Percentiles rank a stretch among this genome's conserved stretches.
phyloP scores from a whole-genome alignment of 1,284 basidiomycete species.

The Caloboletus inedulis region DNA sequence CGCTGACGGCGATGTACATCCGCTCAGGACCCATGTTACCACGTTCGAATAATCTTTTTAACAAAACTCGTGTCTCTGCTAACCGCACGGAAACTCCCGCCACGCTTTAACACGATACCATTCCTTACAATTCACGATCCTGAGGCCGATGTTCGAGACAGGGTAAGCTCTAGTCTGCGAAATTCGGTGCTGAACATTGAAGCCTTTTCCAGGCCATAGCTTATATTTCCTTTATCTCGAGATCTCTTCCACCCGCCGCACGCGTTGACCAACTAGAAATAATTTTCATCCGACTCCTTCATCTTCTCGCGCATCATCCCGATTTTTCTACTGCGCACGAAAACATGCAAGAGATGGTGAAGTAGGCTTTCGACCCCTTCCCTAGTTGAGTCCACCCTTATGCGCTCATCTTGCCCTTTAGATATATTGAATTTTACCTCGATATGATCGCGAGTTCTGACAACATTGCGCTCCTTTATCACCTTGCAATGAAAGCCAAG shows the following conservation, averaged over 20 bases:
- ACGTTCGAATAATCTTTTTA: slow-evolving; percentile 80
- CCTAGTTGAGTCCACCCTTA: not conserved
- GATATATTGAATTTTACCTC: slow-evolving; percentile 89
- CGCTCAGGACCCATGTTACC: slow-evolving; percentile 78
- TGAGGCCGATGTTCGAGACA: slow-evolving; percentile 70
- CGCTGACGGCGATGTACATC: not conserved
- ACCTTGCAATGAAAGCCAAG: slow-evolving; percentile 82
- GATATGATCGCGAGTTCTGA: slow-evolving; percentile 71
- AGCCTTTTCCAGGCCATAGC: slow-evolving; percentile 47
- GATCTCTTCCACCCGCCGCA: slow-evolving; percentile 50
- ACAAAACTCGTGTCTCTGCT: slow-evolving; percentile 71
- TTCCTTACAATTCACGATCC: slow-evolving; percentile 93
- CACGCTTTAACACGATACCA: slow-evolving; percentile 79
- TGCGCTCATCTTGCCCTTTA: slow-evolving; percentile 28
- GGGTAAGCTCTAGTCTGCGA: slow-evolving; percentile 38
- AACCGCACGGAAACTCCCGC: slow-evolving; percentile 57
- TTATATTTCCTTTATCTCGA: slow-evolving; percentile 52
- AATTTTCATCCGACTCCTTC: slow-evolving; percentile 82
- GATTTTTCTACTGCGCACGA: slow-evolving; percentile 72
- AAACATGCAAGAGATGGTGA: slow-evolving; percentile 68
- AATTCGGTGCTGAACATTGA: not conserved
- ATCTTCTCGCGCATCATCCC: slow-evolving; percentile 90
- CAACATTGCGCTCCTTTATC: slow-evolving; percentile 81
- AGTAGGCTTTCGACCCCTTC: slow-evolving; percentile 42
- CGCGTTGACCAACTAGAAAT: slow-evolving; percentile 73